Conservation (phyloP, 2,329 filamentous ascomycete species). For the Fragosphaeria purpurea region DNA sequence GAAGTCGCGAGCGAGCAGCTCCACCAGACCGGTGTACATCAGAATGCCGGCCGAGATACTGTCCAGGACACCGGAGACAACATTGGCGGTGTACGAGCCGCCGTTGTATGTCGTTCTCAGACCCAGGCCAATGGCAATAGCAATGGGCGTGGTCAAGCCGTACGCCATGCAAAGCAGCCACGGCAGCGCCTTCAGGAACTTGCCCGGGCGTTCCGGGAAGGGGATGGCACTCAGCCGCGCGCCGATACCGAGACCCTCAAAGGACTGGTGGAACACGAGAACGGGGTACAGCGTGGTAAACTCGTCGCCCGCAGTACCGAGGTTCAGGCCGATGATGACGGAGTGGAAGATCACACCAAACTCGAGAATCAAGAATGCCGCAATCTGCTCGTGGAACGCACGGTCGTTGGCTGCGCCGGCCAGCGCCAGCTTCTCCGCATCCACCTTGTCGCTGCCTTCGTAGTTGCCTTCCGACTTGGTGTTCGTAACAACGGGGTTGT, state of each 20-base stretch:
- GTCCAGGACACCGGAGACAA: conserved; percentile 84
- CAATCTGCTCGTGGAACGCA: conserved; percentile 31
- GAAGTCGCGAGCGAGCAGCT: conserved; percentile 92
- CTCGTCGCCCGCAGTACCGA: conserved; percentile 47
- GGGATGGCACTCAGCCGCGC: conserved; percentile 64
- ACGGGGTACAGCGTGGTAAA: conserved; percentile 54
- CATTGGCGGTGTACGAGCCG: conserved; percentile 45
- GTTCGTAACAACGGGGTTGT: conserved; percentile 30
- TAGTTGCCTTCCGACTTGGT: conserved; percentile 40
- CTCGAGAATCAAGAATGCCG: conserved; percentile 73
- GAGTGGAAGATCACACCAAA: conserved; percentile 95
- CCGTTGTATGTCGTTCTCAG: conserved; percentile 56
- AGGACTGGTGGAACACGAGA: conserved; percentile 81
- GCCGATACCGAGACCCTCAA: conserved; percentile 87
- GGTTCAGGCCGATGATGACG: conserved; percentile 83
- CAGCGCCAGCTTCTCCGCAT: conserved; percentile 41
- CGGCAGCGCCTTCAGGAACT: conserved; percentile 57
- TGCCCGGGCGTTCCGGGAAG: conserved; percentile 51
- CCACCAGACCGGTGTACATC: conserved; percentile 90
- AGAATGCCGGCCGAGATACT: conserved; percentile 83
- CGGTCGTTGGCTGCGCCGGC: conserved; percentile 17
- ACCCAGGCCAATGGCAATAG: conserved; percentile 76
- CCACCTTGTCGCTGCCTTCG: conserved; percentile 61
- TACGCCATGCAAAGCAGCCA: conserved; percentile 64
- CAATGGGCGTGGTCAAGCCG: conserved; percentile 72